Evolutionary conservation across 75 land plant genomes (phyloP).

Genomic region (Selaginella moellendorffii): DNA sequence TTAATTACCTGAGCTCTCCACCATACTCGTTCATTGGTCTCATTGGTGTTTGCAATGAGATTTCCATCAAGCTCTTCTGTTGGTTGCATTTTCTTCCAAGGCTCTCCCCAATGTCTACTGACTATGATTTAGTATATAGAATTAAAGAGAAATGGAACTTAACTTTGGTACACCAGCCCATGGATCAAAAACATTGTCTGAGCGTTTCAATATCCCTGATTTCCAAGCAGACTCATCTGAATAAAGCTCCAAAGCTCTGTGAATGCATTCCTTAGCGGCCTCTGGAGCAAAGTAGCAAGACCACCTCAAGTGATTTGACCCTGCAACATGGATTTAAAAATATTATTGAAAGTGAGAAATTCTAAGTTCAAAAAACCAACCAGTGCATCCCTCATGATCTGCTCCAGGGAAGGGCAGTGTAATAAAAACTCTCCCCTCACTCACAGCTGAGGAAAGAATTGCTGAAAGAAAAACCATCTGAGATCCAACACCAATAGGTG

Average conservation of each 20-base stretch:
- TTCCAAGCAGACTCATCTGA: background rate
- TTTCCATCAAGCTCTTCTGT: constrained; percentile 1
- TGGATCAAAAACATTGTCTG: background rate
- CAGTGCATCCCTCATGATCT: constrained; percentile 1
- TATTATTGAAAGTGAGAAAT: too few species aligned
- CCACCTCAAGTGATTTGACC: background rate
- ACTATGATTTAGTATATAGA: too few species aligned
- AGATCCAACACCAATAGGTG: background rate
- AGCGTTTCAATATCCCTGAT: background rate
- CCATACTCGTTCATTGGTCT: background rate
- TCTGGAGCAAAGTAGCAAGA: constrained; percentile 1
- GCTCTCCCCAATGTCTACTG: background rate
- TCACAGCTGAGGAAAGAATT: background rate
- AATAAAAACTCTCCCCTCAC: background rate
- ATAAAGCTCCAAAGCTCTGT: background rate
- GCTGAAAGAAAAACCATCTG: background rate
- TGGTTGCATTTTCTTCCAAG: background rate
- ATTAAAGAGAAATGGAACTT: too few species aligned
- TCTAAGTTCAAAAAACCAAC: background rate
- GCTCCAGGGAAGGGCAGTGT: background rate
- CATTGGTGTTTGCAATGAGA: background rate
- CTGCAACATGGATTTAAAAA: background rate
- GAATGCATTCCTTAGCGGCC: background rate
- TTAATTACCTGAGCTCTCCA: background rate
- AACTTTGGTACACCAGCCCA: background rate